Evolutionary conservation across 2,329 filamentous ascomycete species (phyloP), one percentile per base, ranked within the genome.

Genomic region (Cladobotryum mycophilum): DNA sequence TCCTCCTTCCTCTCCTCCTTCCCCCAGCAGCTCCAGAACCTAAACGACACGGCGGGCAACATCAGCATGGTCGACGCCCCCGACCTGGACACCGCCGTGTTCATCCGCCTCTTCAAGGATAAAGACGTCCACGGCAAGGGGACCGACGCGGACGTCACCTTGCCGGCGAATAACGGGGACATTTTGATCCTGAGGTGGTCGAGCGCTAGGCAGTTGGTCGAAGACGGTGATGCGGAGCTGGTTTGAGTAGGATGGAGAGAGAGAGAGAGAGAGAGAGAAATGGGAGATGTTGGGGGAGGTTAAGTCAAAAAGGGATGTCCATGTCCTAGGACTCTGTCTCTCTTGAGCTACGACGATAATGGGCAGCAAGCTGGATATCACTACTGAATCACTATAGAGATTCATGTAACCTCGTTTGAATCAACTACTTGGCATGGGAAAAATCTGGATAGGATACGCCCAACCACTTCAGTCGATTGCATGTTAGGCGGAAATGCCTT

Each of bases 51-150:
- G 13, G 84, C 87, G 0, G 92, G 90, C 30, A 91, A 91, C 9
- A 85, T 92, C 51, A 90, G 81, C 70, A 99, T 99, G 93, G 82
- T 97, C 30, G 90, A 96, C 63, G 76, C 80, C 2, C 93, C 93
- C 0, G 93, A 97, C 65, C 71, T 83, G 44, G 87, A 93, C 54
- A 77, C 80, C 2, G 89, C 89, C 7, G 91, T 97, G 2, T 96
- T 99, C 67, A 82, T 90, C 38, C 76, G 92, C 54, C 76, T 88
- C 45, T 69, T 91, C 48, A 76, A 74, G 48, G 81, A 86, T 61
- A 72, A 75, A 3, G 72, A 79, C 5, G 78, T 84, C 12, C 71
- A 75, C 51, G 78, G 82, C 6, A 76, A 76, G 55, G 84, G 85
- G 12, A 83, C 82, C 8, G 83, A 87, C 56, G 74, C 68, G 55